Evolutionary conservation across 2,329 filamentous ascomycete genomes (phyloP).

Genomic region (Ascochyta koolunga): DNA sequence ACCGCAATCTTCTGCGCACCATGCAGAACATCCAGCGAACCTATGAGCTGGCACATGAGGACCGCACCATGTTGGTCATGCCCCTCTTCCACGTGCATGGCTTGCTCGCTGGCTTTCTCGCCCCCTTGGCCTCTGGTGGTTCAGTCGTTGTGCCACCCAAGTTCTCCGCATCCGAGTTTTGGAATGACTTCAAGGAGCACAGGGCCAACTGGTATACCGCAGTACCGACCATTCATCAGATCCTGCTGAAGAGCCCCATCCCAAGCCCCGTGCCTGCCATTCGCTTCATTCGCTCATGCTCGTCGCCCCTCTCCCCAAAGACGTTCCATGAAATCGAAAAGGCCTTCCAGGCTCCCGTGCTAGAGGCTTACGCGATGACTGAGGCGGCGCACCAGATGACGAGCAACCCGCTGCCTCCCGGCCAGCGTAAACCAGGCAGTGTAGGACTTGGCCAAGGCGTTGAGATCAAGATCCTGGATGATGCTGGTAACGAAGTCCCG

Average conservation of each 20-base stretch:
- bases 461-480: conserved; percentile 77
- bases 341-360: conserved; percentile 76
- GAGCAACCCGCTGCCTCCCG: conserved; percentile 66
- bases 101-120: conserved; percentile 81
- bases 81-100: conserved; percentile 90
- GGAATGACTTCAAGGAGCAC: conserved; percentile 75
- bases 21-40: conserved; percentile 84
- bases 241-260: conserved; percentile 75
- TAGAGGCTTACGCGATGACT: conserved; percentile 93
- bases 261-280: conserved; percentile 74
- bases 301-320: conserved; percentile 80
- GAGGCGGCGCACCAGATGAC: conserved; percentile 89
- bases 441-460: conserved; percentile 86
- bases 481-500: conserved; percentile 69
- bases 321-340: conserved; percentile 80
- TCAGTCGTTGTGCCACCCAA: conserved; percentile 78
- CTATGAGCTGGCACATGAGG: conserved; percentile 71
- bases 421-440: conserved; percentile 77
- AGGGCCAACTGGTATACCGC: conserved; percentile 91
- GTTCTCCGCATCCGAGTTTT: conserved; percentile 85
- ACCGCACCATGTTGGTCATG: conserved; percentile 88
- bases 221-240: conserved; percentile 91
- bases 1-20: conserved; percentile 79
- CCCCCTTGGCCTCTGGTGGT: conserved; percentile 75
- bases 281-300: conserved; percentile 87